Evolutionary conservation across 768 basidiomycete genomes (phyloP), one percentile per base, ranked within the genome.

Genomic region (Guyanaporus albipodus): DNA sequence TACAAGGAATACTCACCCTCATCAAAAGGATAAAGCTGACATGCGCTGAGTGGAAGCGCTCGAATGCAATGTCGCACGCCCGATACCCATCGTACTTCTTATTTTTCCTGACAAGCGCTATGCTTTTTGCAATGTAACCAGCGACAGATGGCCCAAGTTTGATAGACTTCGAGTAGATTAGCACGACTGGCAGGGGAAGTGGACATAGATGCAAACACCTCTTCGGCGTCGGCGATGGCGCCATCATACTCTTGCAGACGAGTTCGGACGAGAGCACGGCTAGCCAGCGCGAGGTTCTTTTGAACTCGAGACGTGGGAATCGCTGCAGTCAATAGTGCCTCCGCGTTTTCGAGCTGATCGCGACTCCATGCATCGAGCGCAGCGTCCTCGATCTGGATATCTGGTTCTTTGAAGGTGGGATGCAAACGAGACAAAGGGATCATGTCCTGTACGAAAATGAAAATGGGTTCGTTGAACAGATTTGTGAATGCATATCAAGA

Each of bases 251-350:
- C 9, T 21, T 12, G 4, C 26, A 45, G 29, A 15, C 40, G 52
- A 15, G 36, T 8, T 19, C 34, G 24, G 21, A 53, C 32, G 15
- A 53, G 43, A n/a, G 48, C 42, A 19, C 52, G 48, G 17, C 37
- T 31, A 5, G 48, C 48, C 5, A 50, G 44, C 17, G 19, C 18
- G 28, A 50, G 28, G 8, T 27, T 12, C 6, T 24, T 27, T 27
- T 29, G 24, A 0, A 14, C n/a, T 1, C 14, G 36, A 19, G 37
- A 34, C 6, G 14, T 5, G 4, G 28, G 4, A 3, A 40, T 39
- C 14, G n/a, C 12, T 17, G 18, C 12, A 1, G 33, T 52, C 28
- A 46, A 32, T 6, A 33, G 19, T 2, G 11, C 21, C 17, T 54
- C 37, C 21, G 37, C 42, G 0, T 43, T 9, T 10, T 21, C 24